Base-by-base conservation (phyloP, 179 eudicot genomes). In the Sideroxylon spinosum region DNA sequence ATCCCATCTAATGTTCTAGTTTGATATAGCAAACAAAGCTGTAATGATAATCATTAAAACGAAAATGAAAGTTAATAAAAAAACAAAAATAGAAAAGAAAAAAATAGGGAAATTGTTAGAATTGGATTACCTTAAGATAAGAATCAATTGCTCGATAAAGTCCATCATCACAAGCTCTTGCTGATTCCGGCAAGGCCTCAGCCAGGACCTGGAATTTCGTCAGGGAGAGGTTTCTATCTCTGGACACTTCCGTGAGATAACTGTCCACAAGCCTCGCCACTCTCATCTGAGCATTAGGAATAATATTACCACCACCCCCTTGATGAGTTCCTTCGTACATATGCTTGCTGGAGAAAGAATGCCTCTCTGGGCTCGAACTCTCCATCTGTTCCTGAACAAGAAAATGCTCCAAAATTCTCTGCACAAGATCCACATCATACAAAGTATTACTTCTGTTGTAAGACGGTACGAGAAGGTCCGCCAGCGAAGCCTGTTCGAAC, bases 111-210 rank as follows among this genome's bases (percentile, higher is more conserved):
- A 22, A 56, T 46, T 49, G 26, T 14, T n/a, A 70, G 59, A 69
- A 46, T 28, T 17, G 56, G 17, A 53, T 48, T 89, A 95, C 98
- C 98, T 95, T 95, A 59, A 95, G 98, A 69, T 93, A 95, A 19
- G 97, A 90, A 85, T 93, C 99, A n/a, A 93, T 88, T 6, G 99
- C 99, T 75, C 98, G 83, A 81, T 95, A 95, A 23, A 95, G 85
- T 5, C 99, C 98, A 85, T 95, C 98, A 71, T 95, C 92, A 71
- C 98, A 91, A 17, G 89, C 89, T 81, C 99, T 91, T 60, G 97
- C 93, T 52, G 91, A 89, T 72, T 91, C 98, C 0, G 98, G 99
- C 86, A 95, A 87, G 32, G 98, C 90, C 88, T 93, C 98, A 1
- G 98, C 97, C 57, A 95, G 82, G 61, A 93, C 99, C 82, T 93